phyloP scores from a whole-genome alignment of 2,329 filamentous ascomycete genomes.

The Colletotrichum aenigma region DNA sequence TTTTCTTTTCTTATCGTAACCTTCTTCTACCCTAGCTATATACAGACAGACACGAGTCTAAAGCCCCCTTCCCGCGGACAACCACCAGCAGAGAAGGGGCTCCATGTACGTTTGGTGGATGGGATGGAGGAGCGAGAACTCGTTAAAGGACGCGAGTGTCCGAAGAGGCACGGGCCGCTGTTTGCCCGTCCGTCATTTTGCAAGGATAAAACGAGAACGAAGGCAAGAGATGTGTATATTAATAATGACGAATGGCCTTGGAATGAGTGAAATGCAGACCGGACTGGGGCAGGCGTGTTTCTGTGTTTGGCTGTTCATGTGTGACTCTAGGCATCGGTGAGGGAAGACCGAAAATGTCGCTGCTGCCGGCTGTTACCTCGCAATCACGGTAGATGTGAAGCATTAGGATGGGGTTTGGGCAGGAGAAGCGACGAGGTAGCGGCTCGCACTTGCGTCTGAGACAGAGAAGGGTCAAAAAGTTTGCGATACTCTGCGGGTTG shows the following conservation, averaged over 20 bases:
- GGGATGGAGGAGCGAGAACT: not conserved
- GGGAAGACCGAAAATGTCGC: not conserved
- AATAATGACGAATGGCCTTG: conserved; percentile 19
- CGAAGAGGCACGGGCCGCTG: not conserved
- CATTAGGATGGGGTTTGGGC: not conserved
- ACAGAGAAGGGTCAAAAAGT: not conserved
- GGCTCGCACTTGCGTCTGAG: not conserved
- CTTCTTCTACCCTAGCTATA: conserved; percentile 10
- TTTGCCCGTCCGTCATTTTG: not conserved
- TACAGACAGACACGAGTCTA: conserved; percentile 5
- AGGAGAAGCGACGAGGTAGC: not conserved
- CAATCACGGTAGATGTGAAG: not conserved
- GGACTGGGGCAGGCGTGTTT: not conserved
- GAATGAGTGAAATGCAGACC: not conserved
- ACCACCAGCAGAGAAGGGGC: not conserved
- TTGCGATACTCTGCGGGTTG: not conserved
- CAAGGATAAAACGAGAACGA: not conserved
- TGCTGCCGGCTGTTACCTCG: not conserved
- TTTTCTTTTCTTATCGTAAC: conserved; percentile 6
- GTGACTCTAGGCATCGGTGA: not conserved
- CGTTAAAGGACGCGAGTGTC: not conserved
- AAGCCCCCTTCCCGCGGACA: not conserved
- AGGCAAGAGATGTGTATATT: conserved; percentile 13
- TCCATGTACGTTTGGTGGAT: not conserved
- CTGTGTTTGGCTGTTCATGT: not conserved